Evolutionary conservation across 768 basidiomycete genomes (phyloP).

Genomic region (Pleurotus sapidus): DNA sequence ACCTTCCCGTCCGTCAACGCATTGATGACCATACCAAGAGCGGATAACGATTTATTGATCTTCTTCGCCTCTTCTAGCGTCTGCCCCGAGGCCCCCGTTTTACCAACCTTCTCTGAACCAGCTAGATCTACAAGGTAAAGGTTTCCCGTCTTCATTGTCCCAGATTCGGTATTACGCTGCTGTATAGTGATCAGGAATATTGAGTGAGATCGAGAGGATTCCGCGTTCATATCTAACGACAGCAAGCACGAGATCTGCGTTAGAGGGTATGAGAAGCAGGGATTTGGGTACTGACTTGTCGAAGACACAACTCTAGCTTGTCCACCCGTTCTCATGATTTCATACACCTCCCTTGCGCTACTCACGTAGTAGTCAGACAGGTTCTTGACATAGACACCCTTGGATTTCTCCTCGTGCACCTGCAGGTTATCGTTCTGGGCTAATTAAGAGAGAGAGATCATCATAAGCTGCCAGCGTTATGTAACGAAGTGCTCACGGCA

Average conservation of each 20-base stretch:
- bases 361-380: constrained; percentile 98
- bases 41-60: constrained; percentile 98
- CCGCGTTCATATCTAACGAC: constrained; percentile 93
- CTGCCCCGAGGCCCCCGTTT: constrained; percentile 98
- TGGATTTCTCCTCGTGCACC: constrained; percentile 96
- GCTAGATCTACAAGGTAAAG: constrained; percentile 97
- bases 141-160: constrained; percentile 94
- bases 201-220: constrained; percentile 97
- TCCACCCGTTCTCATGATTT: constrained; percentile 98
- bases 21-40: constrained; percentile 99
- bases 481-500: constrained; percentile 68
- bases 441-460: constrained; percentile 20
- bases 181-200: constrained; percentile 98
- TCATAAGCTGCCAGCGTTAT: background rate
- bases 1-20: constrained; percentile 96
- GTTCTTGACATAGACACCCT: constrained; percentile 97
- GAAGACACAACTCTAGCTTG: constrained; percentile 88
- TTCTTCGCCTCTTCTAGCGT: constrained; percentile 99
- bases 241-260: background rate
- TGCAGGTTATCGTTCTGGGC: constrained; percentile 98
- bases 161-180: constrained; percentile 94
- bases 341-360: constrained; percentile 93
- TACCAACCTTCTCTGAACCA: constrained; percentile 98
- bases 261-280: constrained; percentile 1
- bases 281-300: constrained; percentile 65